Percentiles rank a stretch among this genome's conserved stretches.
phyloP scores from a whole-genome alignment of 352 stramenopile species.

The Globisporangium mamillatum region DNA sequence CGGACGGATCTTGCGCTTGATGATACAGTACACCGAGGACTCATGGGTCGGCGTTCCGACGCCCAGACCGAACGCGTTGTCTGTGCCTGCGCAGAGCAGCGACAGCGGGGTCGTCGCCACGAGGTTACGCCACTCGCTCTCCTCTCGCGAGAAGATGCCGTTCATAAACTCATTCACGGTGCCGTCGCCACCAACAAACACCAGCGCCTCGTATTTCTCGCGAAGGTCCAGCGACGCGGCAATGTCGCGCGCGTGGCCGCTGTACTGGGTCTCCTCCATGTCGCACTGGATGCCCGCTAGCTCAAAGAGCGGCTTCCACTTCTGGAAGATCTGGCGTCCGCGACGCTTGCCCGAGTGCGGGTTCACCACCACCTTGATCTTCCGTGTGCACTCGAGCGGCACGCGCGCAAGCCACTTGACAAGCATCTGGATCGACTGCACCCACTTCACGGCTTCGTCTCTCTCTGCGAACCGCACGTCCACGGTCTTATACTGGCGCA shows the following conservation, averaged over 20 bases:
- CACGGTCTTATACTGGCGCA: slow-evolving; percentile 48
- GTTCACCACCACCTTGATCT: slow-evolving; percentile 80
- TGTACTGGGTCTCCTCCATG: slow-evolving; percentile 74
- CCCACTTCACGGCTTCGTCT: slow-evolving; percentile 28
- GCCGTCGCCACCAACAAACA: slow-evolving; percentile 75
- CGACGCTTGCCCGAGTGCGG: slow-evolving; percentile 62
- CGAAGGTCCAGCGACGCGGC: slow-evolving; percentile 50
- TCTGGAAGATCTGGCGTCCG: slow-evolving; percentile 58
- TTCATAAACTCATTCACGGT: slow-evolving; percentile 88
- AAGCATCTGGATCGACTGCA: slow-evolving; percentile 43
- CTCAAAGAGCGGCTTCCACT: slow-evolving; percentile 56
- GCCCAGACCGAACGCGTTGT: slow-evolving; percentile 76
- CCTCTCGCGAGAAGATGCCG: slow-evolving; percentile 64
- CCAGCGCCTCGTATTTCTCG: slow-evolving; percentile 70
- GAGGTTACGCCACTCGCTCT: slow-evolving; percentile 67
- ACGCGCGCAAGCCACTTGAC: slow-evolving; percentile 77
- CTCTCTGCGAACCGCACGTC: slow-evolving; percentile 36
- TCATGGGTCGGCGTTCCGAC: slow-evolving; percentile 66
- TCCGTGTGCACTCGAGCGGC: slow-evolving; percentile 40
- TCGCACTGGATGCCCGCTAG: slow-evolving; percentile 69
- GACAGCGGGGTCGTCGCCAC: slow-evolving; percentile 73
- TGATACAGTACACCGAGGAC: slow-evolving; percentile 70
- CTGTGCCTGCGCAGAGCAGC: slow-evolving; percentile 64
- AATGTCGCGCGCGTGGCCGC: slow-evolving; percentile 70
- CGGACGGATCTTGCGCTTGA: slow-evolving; percentile 80